Percentiles rank a stretch among this genome's conserved stretches.
These are phyloP conservation scores for Cairneyella variabilis DNA, from an alignment of 495 filamentous ascomycete genomes.

Conservation along the genomic window DNA sequence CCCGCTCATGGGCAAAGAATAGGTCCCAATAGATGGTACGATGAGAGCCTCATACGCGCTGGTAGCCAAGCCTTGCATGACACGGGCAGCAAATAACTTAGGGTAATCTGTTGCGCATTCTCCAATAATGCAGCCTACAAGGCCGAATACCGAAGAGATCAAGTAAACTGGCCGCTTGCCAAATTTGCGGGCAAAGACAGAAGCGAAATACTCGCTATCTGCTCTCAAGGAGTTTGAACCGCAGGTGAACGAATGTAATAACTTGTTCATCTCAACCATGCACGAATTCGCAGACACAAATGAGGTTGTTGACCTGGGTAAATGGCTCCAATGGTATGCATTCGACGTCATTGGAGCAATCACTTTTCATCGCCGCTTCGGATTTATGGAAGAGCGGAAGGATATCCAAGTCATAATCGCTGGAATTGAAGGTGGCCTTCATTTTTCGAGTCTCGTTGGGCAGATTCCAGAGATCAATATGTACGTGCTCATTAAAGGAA, in stretches of 20 bases:
- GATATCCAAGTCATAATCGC: slow-evolving; percentile 47
- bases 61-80: slow-evolving; percentile 21
- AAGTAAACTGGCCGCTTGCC: slow-evolving; percentile 56
- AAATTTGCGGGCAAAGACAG: slow-evolving; percentile 44
- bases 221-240: too few relatives aligned
- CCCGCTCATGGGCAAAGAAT: slow-evolving; percentile 44
- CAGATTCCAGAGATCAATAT: slow-evolving; percentile 41
- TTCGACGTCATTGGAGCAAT: slow-evolving; percentile 55
- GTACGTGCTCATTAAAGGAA: too few relatives aligned
- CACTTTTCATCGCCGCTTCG: slow-evolving; percentile 43
- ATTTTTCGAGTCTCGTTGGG: slow-evolving; percentile 40
- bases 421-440: slow-evolving; percentile 33
- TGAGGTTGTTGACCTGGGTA: too few relatives aligned
- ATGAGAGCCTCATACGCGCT: slow-evolving; percentile 47
- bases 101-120: slow-evolving; percentile 39
- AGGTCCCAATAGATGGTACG: slow-evolving; percentile 43
- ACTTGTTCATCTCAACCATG: too few relatives aligned
- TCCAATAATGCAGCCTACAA: slow-evolving; percentile 46
- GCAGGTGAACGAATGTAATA: too few relatives aligned
- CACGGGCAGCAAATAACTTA: slow-evolving; percentile 31
- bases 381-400: slow-evolving; percentile 26
- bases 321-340: too few relatives aligned
- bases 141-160: slow-evolving; percentile 44
- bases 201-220: too few relatives aligned
- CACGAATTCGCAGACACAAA: too few relatives aligned